Evolutionary conservation across 306 rosid genomes (phyloP).

Genomic region (Cicer cuneatum): DNA sequence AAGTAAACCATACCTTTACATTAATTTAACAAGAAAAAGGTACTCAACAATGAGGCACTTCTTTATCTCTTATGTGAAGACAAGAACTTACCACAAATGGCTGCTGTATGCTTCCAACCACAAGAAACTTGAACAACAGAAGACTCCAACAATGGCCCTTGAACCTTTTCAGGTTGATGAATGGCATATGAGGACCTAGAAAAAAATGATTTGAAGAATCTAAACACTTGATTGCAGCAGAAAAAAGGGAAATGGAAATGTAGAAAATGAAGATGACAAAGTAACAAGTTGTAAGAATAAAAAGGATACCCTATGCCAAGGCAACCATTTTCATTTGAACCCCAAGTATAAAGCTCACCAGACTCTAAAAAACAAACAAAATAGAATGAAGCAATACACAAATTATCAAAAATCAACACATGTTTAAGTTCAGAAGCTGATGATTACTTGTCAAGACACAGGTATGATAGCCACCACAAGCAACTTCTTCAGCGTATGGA

Average conservation of each 20-base stretch:
- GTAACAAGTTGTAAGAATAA: slow-evolving; percentile 36
- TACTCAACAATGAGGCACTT: neutral
- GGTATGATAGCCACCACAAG: slow-evolving; percentile 96
- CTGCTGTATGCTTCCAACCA: slow-evolving; percentile 99
- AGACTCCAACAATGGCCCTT: slow-evolving; percentile 75
- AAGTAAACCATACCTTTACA: slow-evolving; percentile 1
- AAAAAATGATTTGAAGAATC: slow-evolving; percentile 12
- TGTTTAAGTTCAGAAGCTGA: slow-evolving; percentile 42
- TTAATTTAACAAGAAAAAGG: slow-evolving; percentile 10
- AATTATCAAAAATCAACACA: slow-evolving; percentile 32
- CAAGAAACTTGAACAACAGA: slow-evolving; percentile 88
- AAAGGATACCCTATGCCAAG: slow-evolving; percentile 84
- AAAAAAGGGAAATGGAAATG: slow-evolving; percentile 26
- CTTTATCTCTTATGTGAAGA: neutral
- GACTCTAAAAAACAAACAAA: slow-evolving; percentile 50
- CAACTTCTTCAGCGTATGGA: slow-evolving; percentile 75
- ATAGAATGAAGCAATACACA: slow-evolving; percentile 37
- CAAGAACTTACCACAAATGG: slow-evolving; percentile 67
- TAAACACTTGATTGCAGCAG: slow-evolving; percentile 29
- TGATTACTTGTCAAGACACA: slow-evolving; percentile 83
- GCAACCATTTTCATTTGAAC: slow-evolving; percentile 98
- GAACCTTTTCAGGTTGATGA: slow-evolving; percentile 82
- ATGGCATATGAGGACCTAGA: slow-evolving; percentile 67
- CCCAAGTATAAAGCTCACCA: slow-evolving; percentile 94
- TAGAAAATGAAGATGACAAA: slow-evolving; percentile 26